Evolutionary conservation across 1,284 basidiomycete species (phyloP), one percentile per base, ranked within the genome.

Genomic region (Trichosporon asahii): DNA sequence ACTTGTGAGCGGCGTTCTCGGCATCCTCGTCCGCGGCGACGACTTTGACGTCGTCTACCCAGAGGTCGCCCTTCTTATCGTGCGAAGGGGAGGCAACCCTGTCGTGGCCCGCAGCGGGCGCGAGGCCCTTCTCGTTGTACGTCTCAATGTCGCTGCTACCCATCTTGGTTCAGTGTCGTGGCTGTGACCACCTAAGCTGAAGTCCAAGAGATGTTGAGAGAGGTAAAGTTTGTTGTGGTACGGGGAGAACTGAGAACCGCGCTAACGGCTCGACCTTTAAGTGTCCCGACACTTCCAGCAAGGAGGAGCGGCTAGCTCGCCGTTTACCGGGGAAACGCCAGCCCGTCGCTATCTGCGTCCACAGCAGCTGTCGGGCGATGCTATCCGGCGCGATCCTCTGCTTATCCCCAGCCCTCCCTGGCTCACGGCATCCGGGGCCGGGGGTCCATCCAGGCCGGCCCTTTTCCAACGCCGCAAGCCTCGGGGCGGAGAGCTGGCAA

Each of bases 91-190:
- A n/a, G 27, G 57, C 11, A 27, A 53, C 57, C 27, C 18, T 29
- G 57, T 29, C 27, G 57, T 33, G 31, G 31, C 18, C 14, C 7
- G 21, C 15, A 2, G 29, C 29, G 18, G 57, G 57, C 57, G 27
- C 27, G 57, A 61, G 57, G 57, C 57, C 57, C 57, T 61, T 61
- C 57, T 61, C 57, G 27, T 61, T 31, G 57, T 61, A 61, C 29
- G 57, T 61, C 27, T 61, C 57, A 11, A 61, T 61, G 29, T 31
- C 57, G 57, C 57, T 31, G 57, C 29, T 33, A 21, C 49, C 49
- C 57, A 61, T 61, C 57, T 31, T 61, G 29, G 27, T 12, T 18
- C 57, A 57, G 14, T 61, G 57, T 31, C 33, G 57, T 61, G 18
- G 57, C 27, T 31, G 15, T 61, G 57, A 61, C 57, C 57, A 61